Percentiles rank a stretch among this genome's conserved stretches.
These are phyloP conservation scores for Ustilago hordei DNA, from an alignment of 1,284 basidiomycete genomes.

Conservation along the genomic window DNA sequence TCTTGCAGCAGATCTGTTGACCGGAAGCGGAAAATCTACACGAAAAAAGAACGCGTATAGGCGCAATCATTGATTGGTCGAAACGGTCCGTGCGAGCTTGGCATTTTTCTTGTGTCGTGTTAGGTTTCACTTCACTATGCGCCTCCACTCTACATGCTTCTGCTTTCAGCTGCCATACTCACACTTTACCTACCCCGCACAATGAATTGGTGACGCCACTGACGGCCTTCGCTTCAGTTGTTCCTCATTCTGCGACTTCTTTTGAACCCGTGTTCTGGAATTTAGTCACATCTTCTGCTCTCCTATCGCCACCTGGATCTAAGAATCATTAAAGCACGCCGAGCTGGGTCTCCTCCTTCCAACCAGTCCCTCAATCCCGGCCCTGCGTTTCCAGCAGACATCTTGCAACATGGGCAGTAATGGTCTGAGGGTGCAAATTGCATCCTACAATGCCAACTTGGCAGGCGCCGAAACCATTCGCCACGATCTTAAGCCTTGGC, in stretches of 20 bases:
- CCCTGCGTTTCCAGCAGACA: not conserved
- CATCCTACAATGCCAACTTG: slow-evolving; percentile 86
- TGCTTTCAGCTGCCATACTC: slow-evolving; percentile 17
- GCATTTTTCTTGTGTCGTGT: slow-evolving; percentile 1
- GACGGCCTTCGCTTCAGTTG: slow-evolving; percentile 7
- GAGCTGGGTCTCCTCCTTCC: not conserved
- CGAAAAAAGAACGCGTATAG: slow-evolving; percentile 12
- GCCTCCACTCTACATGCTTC: not conserved
- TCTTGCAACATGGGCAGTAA: slow-evolving; percentile 20
- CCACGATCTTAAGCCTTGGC: slow-evolving; percentile 66
- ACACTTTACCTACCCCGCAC: slow-evolving; percentile 5
- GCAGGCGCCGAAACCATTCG: slow-evolving; percentile 74
- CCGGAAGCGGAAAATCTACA: slow-evolving; percentile 21
- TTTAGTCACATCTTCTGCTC: not conserved
- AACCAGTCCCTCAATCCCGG: not conserved
- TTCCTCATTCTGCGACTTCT: not conserved
- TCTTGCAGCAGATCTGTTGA: slow-evolving; percentile 6
- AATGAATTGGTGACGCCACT: slow-evolving; percentile 12
- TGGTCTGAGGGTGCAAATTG: slow-evolving; percentile 78
- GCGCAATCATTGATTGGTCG: slow-evolving; percentile 9
- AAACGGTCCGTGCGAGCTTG: slow-evolving; percentile 12
- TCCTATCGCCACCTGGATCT: not conserved
- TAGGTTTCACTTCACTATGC: not conserved
- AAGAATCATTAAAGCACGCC: too few species aligned
- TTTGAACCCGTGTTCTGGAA: too few species aligned